Conservation (phyloP, 139 green algal genomes). For the Desmodesmus armatus region DNA sequence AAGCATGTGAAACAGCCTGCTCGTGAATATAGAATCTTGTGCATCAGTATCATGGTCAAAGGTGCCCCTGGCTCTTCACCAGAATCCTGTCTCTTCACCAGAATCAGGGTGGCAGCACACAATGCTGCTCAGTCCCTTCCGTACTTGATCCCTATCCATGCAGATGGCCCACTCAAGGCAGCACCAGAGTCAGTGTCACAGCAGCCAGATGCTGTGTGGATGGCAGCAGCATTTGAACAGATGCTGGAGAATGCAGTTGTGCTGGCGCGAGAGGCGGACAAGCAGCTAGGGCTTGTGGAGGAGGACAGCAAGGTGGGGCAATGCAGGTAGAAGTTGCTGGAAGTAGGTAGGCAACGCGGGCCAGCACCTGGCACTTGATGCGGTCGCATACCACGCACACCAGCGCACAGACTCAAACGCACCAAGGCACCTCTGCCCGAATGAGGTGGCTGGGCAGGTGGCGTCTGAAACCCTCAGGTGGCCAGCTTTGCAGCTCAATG, state of each 20-base stretch:
- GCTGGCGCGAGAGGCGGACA: conserved; percentile 29
- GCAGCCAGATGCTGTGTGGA: not conserved
- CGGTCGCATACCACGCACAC: not conserved
- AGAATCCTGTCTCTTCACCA: too few species aligned
- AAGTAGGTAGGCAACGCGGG: not conserved
- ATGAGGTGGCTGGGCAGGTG: not conserved
- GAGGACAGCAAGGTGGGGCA: conserved; percentile 38
- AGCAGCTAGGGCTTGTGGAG: conserved; percentile 15
- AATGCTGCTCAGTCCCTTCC: too few species aligned
- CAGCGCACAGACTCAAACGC: not conserved
- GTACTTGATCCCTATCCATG: too few species aligned
- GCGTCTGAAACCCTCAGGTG: not conserved
- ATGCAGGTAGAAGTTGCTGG: not conserved
- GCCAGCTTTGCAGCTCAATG: not conserved
- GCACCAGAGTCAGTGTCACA: too few species aligned
- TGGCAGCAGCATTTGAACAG: conserved; percentile 20
- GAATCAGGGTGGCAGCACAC: too few species aligned
- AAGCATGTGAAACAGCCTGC: too few species aligned
- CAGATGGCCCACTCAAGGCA: too few species aligned
- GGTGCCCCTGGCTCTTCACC: too few species aligned
- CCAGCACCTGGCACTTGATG: too few species aligned
- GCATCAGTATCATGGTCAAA: too few species aligned
- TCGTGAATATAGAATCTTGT: too few species aligned
- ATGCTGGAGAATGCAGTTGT: conserved; percentile 13
- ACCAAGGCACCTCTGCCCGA: not conserved